Evolutionary conservation across 371 early-diverging fungal genomes (phyloP).

Genomic region (Lichtheimia hyalospora): DNA sequence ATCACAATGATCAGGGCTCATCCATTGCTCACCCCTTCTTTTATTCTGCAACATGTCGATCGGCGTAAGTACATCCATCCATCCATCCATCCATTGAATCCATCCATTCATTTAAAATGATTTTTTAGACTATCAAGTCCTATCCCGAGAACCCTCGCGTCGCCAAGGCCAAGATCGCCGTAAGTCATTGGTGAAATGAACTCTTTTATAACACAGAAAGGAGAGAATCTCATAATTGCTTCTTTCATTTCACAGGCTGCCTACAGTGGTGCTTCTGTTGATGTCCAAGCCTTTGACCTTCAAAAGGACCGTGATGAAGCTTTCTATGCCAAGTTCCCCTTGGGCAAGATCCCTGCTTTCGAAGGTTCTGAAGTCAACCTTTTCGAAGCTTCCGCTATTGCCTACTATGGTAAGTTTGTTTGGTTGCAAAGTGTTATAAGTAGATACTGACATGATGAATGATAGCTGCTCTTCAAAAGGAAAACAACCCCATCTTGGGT

Average conservation of each 20-base stretch:
- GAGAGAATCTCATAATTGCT: neutral
- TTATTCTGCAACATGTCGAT: neutral
- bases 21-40: no score
- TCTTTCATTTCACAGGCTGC: conserved; percentile 40
- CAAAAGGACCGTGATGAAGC: conserved; percentile 61
- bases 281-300: conserved; percentile 46
- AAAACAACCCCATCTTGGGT: conserved; percentile 63
- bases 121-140: conserved; percentile 42
- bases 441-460: no score
- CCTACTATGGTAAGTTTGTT: conserved; percentile 63
- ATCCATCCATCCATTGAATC: neutral
- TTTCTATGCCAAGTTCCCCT: conserved; percentile 83
- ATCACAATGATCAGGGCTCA: no score
- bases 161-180: conserved; percentile 72
- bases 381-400: conserved; percentile 86
- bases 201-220: neutral
- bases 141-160: conserved; percentile 59
- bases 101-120: neutral
- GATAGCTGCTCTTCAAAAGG: conserved; percentile 60
- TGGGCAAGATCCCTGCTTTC: conserved; percentile 81
- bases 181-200: conserved; percentile 1
- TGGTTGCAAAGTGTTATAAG: no score
- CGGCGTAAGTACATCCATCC: neutral
- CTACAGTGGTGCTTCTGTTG: conserved; percentile 71
- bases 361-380: conserved; percentile 43